Evolutionary conservation across 805 yeast genomes (phyloP).

Genomic region (Tetrapisispora arboricola): DNA sequence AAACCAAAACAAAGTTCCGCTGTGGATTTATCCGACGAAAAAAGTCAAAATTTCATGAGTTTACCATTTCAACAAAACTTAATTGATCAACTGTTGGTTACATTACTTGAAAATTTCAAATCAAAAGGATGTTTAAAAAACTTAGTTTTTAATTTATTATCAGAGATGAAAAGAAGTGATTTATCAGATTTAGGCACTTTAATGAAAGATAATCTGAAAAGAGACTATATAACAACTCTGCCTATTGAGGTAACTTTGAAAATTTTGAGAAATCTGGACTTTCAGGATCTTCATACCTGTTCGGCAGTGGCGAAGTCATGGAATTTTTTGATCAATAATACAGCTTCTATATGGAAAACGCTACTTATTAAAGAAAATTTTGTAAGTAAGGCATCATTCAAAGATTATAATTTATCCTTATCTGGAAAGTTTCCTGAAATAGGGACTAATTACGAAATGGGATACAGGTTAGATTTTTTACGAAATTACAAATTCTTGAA

Average conservation of each 20-base stretch:
- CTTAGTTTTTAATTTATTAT: conserved; percentile 20
- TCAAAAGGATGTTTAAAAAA: conserved; percentile 11
- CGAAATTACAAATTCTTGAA: conserved; percentile 66
- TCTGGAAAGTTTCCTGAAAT: conserved; percentile 20
- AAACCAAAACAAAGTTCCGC: not conserved
- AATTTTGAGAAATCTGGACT: conserved; percentile 56
- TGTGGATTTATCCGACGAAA: not conserved
- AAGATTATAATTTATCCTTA: conserved; percentile 20
- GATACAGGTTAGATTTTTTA: conserved; percentile 38
- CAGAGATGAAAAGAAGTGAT: conserved; percentile 20
- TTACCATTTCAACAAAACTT: not conserved
- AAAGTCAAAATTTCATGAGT: not conserved
- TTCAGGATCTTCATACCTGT: conserved; percentile 47
- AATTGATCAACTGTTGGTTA: conserved; percentile 11
- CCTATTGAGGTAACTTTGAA: conserved; percentile 68
- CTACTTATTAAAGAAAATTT: conserved; percentile 54
- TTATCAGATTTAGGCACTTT: conserved; percentile 24
- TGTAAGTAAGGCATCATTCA: conserved; percentile 39
- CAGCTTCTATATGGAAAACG: conserved; percentile 60
- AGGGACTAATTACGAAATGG: conserved; percentile 24
- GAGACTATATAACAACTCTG: conserved; percentile 60
- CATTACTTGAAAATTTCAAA: conserved; percentile 9
- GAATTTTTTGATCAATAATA: conserved; percentile 52
- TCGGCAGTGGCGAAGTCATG: conserved; percentile 61
- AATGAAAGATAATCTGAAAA: conserved; percentile 37